These are phyloP conservation scores for Xylariaceae sp. DNA, from an alignment of 2,329 filamentous ascomycete genomes.

Conservation along the genomic window DNA sequence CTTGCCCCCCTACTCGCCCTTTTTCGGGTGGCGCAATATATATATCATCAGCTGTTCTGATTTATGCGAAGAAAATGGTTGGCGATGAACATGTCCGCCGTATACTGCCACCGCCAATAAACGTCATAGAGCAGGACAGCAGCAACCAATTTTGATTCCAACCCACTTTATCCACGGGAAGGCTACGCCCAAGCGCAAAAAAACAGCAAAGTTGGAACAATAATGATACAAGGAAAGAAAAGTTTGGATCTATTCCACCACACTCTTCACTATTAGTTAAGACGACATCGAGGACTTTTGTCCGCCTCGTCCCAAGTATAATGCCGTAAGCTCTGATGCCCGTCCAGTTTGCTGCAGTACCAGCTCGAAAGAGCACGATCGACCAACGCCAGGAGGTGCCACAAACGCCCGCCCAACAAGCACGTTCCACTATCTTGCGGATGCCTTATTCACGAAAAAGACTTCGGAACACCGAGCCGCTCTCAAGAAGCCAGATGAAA, in stretches of 20 bases:
- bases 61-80: not conserved
- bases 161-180: slow-evolving; percentile 1
- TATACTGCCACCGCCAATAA: slow-evolving; percentile 5
- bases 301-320: slow-evolving; percentile 4
- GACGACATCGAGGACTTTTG: not conserved
- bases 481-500: not conserved
- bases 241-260: slow-evolving; percentile 2
- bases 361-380: slow-evolving; percentile 24
- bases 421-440: slow-evolving; percentile 2
- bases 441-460: not conserved
- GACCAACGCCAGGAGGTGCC: slow-evolving; percentile 13
- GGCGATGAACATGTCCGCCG: slow-evolving; percentile 5
- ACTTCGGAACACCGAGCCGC: not conserved
- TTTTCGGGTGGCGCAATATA: not conserved
- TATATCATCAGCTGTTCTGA: not conserved
- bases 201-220: not conserved
- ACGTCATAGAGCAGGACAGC: slow-evolving; percentile 1
- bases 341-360: slow-evolving; percentile 17
- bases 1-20: not conserved
- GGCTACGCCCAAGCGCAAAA: slow-evolving; percentile 5
- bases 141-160: not conserved
- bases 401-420: slow-evolving; percentile 12
- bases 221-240: slow-evolving; percentile 6
- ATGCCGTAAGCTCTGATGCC: slow-evolving; percentile 17
- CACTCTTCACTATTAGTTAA: not conserved